Percentiles rank a stretch among this genome's conserved stretches.
phyloP scores from a whole-genome alignment of 1,139 yeast species.

The Taphrina communis region DNA sequence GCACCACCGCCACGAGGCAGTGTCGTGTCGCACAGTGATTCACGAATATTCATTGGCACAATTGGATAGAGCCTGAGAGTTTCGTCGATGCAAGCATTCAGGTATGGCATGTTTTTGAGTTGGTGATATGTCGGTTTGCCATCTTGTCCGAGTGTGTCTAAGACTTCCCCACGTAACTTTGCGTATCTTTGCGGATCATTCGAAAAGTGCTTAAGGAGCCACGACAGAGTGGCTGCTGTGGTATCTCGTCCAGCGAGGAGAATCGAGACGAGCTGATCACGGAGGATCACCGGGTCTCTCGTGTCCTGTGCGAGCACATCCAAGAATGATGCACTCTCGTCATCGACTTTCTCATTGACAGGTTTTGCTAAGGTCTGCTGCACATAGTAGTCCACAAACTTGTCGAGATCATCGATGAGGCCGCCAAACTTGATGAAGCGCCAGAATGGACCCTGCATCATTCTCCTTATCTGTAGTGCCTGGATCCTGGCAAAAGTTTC shows the following conservation, averaged over 20 bases:
- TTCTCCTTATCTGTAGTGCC: constrained; percentile 54
- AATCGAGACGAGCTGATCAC: constrained; percentile 61
- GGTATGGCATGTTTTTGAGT: constrained; percentile 56
- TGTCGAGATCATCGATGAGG: constrained; percentile 52
- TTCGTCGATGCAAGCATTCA: constrained; percentile 54
- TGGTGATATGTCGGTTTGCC: constrained; percentile 57
- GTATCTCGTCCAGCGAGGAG: constrained; percentile 48
- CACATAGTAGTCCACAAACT: constrained; percentile 26
- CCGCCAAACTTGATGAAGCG: constrained; percentile 51
- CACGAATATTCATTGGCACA: constrained; percentile 61
- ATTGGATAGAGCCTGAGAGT: constrained; percentile 62
- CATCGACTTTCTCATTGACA: constrained; percentile 46
- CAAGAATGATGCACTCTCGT: constrained; percentile 59
- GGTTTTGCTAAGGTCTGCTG: constrained; percentile 25
- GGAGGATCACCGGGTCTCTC: constrained; percentile 57
- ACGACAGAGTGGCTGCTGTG: constrained; percentile 49
- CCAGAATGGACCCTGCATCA: constrained; percentile 54
- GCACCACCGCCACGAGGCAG: constrained; percentile 63
- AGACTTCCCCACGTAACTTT: constrained; percentile 55
- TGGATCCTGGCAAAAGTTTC: constrained; percentile 57
- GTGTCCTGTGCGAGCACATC: constrained; percentile 61
- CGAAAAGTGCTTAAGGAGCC: constrained; percentile 58
- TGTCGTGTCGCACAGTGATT: constrained; percentile 57
- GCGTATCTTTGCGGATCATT: constrained; percentile 55
- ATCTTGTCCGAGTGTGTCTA: constrained; percentile 13